phyloP scores from a whole-genome alignment of 2,329 filamentous ascomycete genomes.

The Geosmithia flava region DNA sequence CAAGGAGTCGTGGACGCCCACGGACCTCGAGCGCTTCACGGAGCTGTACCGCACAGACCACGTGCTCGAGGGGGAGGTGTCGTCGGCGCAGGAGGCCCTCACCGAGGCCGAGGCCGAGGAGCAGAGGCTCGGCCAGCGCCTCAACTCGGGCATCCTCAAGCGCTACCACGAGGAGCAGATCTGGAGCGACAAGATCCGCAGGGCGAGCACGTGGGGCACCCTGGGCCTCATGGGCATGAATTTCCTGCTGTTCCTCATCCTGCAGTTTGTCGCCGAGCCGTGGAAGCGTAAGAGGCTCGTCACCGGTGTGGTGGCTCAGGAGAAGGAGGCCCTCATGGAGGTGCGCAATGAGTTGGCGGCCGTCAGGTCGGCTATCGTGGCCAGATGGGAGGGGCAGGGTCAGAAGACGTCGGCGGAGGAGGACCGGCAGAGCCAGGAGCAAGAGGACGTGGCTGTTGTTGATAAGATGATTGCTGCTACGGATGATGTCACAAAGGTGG shows the following conservation, averaged over 20 bases:
- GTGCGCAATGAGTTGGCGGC: slow-evolving; percentile 28
- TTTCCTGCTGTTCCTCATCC: slow-evolving; percentile 72
- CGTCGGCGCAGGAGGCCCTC: slow-evolving; percentile 57
- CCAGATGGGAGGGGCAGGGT: slow-evolving; percentile 9
- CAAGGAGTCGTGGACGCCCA: slow-evolving; percentile 81
- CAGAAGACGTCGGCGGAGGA: slow-evolving; percentile 5
- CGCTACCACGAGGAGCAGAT: slow-evolving; percentile 99
- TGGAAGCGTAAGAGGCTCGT: slow-evolving; percentile 78
- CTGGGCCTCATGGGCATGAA: slow-evolving; percentile 98
- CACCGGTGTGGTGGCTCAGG: slow-evolving; percentile 68
- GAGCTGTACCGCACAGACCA: slow-evolving; percentile 85
- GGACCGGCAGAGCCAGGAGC: slow-evolving; percentile 2
- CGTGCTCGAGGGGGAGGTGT: slow-evolving; percentile 77
- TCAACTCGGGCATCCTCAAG: slow-evolving; percentile 75
- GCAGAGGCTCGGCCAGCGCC: slow-evolving; percentile 60
- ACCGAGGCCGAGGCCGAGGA: slow-evolving; percentile 67
- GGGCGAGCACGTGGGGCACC: slow-evolving; percentile 96
- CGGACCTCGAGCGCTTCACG: slow-evolving; percentile 90
- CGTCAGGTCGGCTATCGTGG: slow-evolving; percentile 14
- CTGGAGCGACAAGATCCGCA: slow-evolving; percentile 93
- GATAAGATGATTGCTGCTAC: slow-evolving; percentile 2
- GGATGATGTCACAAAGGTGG: slow-evolving; percentile 1
- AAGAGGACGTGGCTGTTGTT: slow-evolving; percentile 1
- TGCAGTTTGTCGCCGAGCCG: slow-evolving; percentile 84
- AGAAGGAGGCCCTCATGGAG: slow-evolving; percentile 44